phyloP scores from a whole-genome alignment of 805 yeast species.

The Komagataella phaffii region DNA sequence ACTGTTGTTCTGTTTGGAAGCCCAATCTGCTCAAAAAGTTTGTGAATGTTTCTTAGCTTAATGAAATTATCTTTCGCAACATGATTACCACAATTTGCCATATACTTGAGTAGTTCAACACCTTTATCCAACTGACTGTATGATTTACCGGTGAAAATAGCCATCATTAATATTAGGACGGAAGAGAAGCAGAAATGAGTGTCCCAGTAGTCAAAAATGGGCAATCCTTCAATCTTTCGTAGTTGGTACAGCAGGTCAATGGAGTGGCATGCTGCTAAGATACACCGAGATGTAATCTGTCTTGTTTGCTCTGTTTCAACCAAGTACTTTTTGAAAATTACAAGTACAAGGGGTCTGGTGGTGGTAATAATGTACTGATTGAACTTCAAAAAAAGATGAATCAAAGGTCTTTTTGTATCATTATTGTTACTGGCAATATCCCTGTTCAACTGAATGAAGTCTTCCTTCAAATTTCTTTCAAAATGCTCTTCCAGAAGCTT shows the following conservation, averaged over 20 bases:
- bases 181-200: slow-evolving; percentile 23
- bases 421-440: slow-evolving; percentile 6
- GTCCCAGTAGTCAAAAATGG: slow-evolving; percentile 26
- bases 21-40: slow-evolving; percentile 10
- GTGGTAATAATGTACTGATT: slow-evolving; percentile 22
- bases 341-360: slow-evolving; percentile 20
- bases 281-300: slow-evolving; percentile 15
- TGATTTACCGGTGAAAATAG: slow-evolving; percentile 5
- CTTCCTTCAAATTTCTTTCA: slow-evolving; percentile 8
- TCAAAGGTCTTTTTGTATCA: slow-evolving; percentile 6
- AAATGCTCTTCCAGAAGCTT: slow-evolving; percentile 12
- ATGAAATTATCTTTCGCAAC: slow-evolving; percentile 13
- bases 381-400: slow-evolving; percentile 19
- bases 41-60: slow-evolving; percentile 11
- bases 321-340: slow-evolving; percentile 18
- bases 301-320: slow-evolving; percentile 6
- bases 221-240: slow-evolving; percentile 14
- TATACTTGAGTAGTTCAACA: slow-evolving; percentile 13
- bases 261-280: slow-evolving; percentile 18
- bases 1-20: slow-evolving; percentile 6
- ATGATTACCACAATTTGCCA: slow-evolving; percentile 15
- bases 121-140: slow-evolving; percentile 7
- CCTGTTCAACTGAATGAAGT: slow-evolving; percentile 9
- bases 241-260: slow-evolving; percentile 16
- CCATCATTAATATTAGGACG: slow-evolving; percentile 14